Base-by-base conservation (phyloP, 768 basidiomycete genomes). In the Crassisporium funariophilum region DNA sequence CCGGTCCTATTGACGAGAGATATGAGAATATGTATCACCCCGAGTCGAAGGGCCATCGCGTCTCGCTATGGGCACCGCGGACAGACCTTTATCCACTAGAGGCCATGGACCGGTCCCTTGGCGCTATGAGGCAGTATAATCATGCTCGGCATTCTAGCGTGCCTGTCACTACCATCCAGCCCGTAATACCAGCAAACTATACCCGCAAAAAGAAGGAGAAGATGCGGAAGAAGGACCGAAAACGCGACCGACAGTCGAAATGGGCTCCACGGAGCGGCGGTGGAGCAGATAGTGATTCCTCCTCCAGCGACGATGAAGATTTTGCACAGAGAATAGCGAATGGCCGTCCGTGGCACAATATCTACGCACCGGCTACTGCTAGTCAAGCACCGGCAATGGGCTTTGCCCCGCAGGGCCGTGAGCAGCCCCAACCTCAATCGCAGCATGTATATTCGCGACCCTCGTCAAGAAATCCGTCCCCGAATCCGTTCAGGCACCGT, bases 191-290 rank as follows among this genome's bases (percentile, higher is more conserved):
- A 15, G 10, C 31, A 17, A 17, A 45, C 17, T 17, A 42, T 13
- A 27, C 47, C 27, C 42, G 41, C 13, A 50, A 50, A 43, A 47
- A 54, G 43, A 35, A 47, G 20, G 40, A 55, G 12, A 53, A 58
- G 35, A 53, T 52, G 41, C 49, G 46, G 13, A 40, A 57, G 20
- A 37, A 49, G 25, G 54, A 53, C 2, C 47, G 49, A 19, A 34
- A 47, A 34, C 24, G 47, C 29, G 47, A 54, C 12, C 45, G 54
- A 22, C 20, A 40, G 11, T 50, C 47, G n/a, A 58, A 58, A 33
- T 47, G 39, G 50, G 23, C 5, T 5, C 27, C 9, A 37, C 29
- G 3, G 47, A 49, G 9, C 46, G 24, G 5, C 39, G 36, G 15
- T 48, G 20, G 5, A 43, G 40, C 8, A 40, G 44, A 6, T 42